Evolutionary conservation across 148 eudicot species (phyloP).

Genomic region (Diospyros kaki): DNA sequence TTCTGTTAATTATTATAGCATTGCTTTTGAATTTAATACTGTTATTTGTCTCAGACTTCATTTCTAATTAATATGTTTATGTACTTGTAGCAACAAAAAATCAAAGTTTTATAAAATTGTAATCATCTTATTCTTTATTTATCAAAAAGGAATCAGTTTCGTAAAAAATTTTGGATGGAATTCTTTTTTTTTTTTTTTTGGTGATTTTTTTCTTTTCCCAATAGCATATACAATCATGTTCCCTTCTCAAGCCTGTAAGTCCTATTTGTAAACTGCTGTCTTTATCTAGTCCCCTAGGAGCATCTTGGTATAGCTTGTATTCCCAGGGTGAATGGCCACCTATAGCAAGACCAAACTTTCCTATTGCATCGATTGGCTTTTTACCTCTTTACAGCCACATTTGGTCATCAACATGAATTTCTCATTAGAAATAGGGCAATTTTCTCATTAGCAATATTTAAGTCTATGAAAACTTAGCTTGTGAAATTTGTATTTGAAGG

Average conservation of each 20-base stretch:
- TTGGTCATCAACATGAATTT: not conserved
- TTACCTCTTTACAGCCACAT: not conserved
- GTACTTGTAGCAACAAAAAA: not conserved
- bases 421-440: not conserved
- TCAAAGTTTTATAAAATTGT: not conserved
- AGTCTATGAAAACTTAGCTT: slow-evolving; percentile 1
- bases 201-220: not conserved
- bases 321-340: not conserved
- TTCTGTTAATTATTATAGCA: not conserved
- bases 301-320: too few relatives aligned
- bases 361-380: not conserved
- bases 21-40: not conserved
- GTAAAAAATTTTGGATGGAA: not conserved
- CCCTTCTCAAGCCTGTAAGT: not conserved
- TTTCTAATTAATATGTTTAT: not conserved
- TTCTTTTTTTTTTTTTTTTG: not conserved
- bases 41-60: not conserved
- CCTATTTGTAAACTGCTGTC: not conserved
- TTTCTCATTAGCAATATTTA: not conserved
- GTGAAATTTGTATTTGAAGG: not conserved
- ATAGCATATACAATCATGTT: not conserved
- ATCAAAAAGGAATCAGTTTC: not conserved
- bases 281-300: not conserved
- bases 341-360: not conserved
- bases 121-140: too few relatives aligned